phyloP scores from a whole-genome alignment of 176 grass and related monocot genomes.

The Aegilops sharonensis region DNA sequence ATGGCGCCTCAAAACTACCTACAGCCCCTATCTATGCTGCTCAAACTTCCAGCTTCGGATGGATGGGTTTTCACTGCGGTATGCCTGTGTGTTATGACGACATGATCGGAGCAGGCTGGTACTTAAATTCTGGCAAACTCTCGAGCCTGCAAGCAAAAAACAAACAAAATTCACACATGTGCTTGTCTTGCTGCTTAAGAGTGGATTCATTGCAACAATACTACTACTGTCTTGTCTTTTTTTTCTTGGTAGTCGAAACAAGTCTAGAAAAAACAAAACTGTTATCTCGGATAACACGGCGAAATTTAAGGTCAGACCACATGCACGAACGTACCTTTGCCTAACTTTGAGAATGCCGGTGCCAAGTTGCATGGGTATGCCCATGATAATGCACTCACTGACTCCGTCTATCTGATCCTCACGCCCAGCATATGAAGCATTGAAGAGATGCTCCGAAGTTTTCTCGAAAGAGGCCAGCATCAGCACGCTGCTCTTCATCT shows the following conservation, averaged over 20 bases:
- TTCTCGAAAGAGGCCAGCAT: constrained; percentile 98
- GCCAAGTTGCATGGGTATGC: constrained; percentile 92
- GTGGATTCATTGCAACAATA: background rate
- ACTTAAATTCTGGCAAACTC: constrained; percentile 77
- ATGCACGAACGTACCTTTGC: constrained; percentile 74
- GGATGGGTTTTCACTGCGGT: background rate
- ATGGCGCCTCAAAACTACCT: background rate
- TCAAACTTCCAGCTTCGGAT: constrained; percentile 3
- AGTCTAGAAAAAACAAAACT: background rate
- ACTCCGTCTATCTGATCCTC: constrained; percentile 89
- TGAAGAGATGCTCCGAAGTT: constrained; percentile 91
- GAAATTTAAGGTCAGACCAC: background rate
- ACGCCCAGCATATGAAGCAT: constrained; percentile 75
- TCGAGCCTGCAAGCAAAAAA: constrained; percentile 63
- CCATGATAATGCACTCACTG: constrained; percentile 95
- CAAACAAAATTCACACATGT: background rate
- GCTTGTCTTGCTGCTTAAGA: background rate
- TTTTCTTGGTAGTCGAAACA: background rate
- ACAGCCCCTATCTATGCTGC: constrained; percentile 16
- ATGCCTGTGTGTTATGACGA: constrained; percentile 28
- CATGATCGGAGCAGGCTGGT: constrained; percentile 71
- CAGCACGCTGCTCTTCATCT: constrained; percentile 91
- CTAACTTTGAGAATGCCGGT: constrained; percentile 92
- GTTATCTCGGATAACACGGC: background rate
- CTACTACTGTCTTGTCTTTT: too few species aligned